These are phyloP conservation scores for Calonectria pseudoturangicola DNA, from an alignment of 2,329 filamentous ascomycete genomes.

Conservation along the genomic window DNA sequence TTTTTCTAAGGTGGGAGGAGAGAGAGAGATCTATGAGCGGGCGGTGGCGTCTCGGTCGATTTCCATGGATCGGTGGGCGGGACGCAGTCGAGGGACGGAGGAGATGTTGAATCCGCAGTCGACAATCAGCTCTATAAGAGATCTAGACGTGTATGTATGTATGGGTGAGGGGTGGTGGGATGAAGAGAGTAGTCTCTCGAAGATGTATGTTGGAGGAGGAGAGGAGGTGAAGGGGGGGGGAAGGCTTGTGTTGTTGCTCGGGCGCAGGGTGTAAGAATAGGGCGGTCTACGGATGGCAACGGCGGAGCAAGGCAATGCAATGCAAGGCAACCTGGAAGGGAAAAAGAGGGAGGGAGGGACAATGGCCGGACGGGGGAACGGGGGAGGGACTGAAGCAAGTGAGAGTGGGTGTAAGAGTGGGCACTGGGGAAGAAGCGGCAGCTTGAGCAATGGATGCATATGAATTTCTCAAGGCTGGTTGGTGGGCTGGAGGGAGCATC, in stretches of 20 bases:
- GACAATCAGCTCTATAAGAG: conserved; percentile 36
- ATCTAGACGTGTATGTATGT: conserved; percentile 43
- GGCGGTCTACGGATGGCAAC: conserved; percentile 55
- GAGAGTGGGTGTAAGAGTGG: conserved; percentile 44
- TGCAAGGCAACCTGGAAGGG: conserved; percentile 36
- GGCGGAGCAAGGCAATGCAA: conserved; percentile 48
- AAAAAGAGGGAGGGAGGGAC: conserved; percentile 42
- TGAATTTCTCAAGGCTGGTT: conserved; percentile 34
- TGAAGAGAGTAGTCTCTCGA: conserved; percentile 37
- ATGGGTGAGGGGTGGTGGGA: conserved; percentile 37
- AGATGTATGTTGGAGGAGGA: conserved; percentile 41
- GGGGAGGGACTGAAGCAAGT: conserved; percentile 41
- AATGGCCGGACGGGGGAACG: conserved; percentile 39
- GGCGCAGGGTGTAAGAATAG: conserved; percentile 47
- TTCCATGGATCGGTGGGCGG: conserved; percentile 44
- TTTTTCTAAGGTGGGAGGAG: conserved; percentile 24
- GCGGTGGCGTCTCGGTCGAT: conserved; percentile 41
- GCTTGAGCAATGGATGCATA: conserved; percentile 51
- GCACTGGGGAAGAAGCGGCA: conserved; percentile 44
- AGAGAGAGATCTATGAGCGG: conserved; percentile 41
- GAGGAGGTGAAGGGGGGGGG: conserved; percentile 46
- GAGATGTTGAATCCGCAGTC: conserved; percentile 44
- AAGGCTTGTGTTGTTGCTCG: conserved; percentile 48
- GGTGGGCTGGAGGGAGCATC: conserved; percentile 31
- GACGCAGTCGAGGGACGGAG: conserved; percentile 44